Conservation (phyloP, 192 early-diverging fungal species). For the Coemansia asiatica region DNA sequence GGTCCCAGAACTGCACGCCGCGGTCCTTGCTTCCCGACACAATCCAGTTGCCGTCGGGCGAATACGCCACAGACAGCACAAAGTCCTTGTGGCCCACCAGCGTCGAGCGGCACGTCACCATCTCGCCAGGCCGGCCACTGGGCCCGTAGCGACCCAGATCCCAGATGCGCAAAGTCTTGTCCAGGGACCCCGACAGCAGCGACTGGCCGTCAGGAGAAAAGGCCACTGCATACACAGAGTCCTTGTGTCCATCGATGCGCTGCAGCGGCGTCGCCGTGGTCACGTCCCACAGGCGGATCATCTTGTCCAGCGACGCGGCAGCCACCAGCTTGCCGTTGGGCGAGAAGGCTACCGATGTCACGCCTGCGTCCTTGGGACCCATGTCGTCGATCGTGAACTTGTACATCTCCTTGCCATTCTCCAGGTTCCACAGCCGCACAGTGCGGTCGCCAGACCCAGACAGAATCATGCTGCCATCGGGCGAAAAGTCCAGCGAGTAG, state of each 20-base stretch:
- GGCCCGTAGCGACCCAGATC: slow-evolving; percentile 62
- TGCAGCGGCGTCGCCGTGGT: slow-evolving; percentile 69
- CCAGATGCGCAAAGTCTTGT: slow-evolving; percentile 92
- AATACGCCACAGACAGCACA: slow-evolving; percentile 91
- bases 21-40: slow-evolving; percentile 92
- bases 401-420: slow-evolving; percentile 69
- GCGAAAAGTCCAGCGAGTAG: slow-evolving; percentile 91
- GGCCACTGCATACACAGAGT: slow-evolving; percentile 94
- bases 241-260: slow-evolving; percentile 90
- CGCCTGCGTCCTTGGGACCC: slow-evolving; percentile 85
- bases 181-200: slow-evolving; percentile 88
- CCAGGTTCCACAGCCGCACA: slow-evolving; percentile 85
- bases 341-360: slow-evolving; percentile 92
- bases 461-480: slow-evolving; percentile 85
- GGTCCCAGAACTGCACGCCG: slow-evolving; percentile 93
- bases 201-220: slow-evolving; percentile 91
- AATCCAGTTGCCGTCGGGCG: slow-evolving; percentile 84
- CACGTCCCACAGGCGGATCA: slow-evolving; percentile 91
- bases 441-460: slow-evolving; percentile 86
- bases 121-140: slow-evolving; percentile 26
- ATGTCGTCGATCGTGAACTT: slow-evolving; percentile 77
- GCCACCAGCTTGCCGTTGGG: slow-evolving; percentile 86
- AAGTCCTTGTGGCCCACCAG: slow-evolving; percentile 84
- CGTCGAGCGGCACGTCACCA: slow-evolving; percentile 39
- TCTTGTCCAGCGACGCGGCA: slow-evolving; percentile 88